Percentiles rank a stretch among this genome's conserved stretches.
Evolutionary conservation across 768 basidiomycete genomes (phyloP).

Genomic region (Fomitopsis pulvina): DNA sequence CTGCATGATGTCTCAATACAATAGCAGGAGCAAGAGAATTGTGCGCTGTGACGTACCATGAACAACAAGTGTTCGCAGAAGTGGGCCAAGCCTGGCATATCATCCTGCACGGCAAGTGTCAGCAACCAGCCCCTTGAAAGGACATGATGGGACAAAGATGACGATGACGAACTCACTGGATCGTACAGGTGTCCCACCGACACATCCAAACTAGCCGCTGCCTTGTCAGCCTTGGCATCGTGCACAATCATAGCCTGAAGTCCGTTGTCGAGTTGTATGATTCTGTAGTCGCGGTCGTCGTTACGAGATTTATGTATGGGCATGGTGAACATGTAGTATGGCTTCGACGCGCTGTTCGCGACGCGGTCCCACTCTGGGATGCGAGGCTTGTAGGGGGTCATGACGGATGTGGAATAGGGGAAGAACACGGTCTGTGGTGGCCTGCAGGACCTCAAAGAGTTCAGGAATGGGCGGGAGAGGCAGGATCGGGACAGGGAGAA

Average conservation of each 20-base stretch:
- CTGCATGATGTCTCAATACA: constrained; percentile 27
- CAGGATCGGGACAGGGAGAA: not conserved
- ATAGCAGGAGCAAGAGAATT: not conserved
- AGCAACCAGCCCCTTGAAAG: not conserved
- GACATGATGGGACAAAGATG: not conserved
- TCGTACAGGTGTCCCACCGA: constrained; percentile 91
- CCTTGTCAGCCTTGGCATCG: constrained; percentile 86
- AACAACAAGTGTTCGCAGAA: constrained; percentile 96
- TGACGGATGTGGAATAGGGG: constrained; percentile 6
- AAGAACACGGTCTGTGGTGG: not conserved
- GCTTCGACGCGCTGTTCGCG: constrained; percentile 7
- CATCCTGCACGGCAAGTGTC: constrained; percentile 40
- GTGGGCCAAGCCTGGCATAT: constrained; percentile 90
- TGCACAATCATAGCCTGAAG: constrained; percentile 81
- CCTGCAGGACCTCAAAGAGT: constrained; percentile 1
- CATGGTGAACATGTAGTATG: constrained; percentile 49
- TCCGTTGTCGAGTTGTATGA: constrained; percentile 84
- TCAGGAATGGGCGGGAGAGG: not conserved
- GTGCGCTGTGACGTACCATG: constrained; percentile 60
- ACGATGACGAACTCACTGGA: constrained; percentile 51
- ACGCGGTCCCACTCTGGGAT: constrained; percentile 12
- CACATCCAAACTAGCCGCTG: constrained; percentile 91
- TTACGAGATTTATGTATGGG: constrained; percentile 64
- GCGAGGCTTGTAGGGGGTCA: constrained; percentile 6
- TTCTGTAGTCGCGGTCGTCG: constrained; percentile 74